phyloP scores from a whole-genome alignment of 257 asterid species.

The Eucommia ulmoides region DNA sequence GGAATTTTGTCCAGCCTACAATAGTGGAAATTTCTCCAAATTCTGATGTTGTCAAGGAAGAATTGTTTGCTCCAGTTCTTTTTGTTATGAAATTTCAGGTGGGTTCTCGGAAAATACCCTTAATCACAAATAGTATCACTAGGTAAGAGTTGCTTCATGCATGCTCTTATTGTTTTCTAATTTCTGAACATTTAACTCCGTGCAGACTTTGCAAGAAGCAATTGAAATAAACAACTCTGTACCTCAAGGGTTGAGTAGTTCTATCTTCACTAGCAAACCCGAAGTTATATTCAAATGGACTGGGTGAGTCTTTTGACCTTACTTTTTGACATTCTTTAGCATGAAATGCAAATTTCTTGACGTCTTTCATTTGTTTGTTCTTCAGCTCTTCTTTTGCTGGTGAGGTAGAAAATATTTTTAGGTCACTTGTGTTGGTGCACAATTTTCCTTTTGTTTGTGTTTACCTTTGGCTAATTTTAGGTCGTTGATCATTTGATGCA shows the following conservation, averaged over 20 bases:
- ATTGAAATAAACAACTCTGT: slow-evolving; percentile 87
- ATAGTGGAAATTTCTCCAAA: slow-evolving; percentile 66
- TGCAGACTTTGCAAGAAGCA: slow-evolving; percentile 87
- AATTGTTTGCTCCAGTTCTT: slow-evolving; percentile 94
- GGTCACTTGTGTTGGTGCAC: too few species aligned
- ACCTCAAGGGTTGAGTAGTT: slow-evolving; percentile 98
- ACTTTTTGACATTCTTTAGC: neutral
- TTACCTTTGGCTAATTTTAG: neutral
- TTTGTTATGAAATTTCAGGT: slow-evolving; percentile 94
- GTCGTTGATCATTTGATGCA: slow-evolving; percentile 14
- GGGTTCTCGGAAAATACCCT: neutral
- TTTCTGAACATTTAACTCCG: too few species aligned
- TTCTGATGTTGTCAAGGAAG: slow-evolving; percentile 80
- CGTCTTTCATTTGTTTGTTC: too few species aligned
- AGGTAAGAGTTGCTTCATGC: too few species aligned
- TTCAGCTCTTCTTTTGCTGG: too few species aligned
- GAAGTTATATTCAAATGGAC: slow-evolving; percentile 85
- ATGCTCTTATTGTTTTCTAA: neutral
- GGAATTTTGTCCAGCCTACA: slow-evolving; percentile 90
- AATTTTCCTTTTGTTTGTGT: neutral
- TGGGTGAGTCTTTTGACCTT: slow-evolving; percentile 45
- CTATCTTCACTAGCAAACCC: slow-evolving; percentile 85
- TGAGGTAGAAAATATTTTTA: too few species aligned
- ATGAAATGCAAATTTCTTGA: too few species aligned
- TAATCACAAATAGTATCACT: neutral